Evolutionary conservation across 257 asterid species (phyloP).

Genomic region (Petunia secreta): DNA sequence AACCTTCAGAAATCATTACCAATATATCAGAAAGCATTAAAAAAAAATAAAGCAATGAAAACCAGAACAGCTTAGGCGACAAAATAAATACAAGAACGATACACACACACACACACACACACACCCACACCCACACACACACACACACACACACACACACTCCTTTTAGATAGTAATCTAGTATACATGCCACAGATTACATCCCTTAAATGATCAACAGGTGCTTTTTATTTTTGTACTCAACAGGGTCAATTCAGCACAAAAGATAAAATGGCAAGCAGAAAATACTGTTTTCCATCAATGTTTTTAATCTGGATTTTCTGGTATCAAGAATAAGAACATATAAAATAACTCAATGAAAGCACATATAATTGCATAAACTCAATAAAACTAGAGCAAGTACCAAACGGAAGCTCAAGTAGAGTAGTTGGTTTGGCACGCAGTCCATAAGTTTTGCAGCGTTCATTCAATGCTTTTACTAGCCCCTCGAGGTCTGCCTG

Average conservation of each 20-base stretch:
- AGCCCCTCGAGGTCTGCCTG: constrained; percentile 84
- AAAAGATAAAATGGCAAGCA: not conserved
- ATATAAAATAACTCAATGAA: not conserved
- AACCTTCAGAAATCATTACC: constrained; percentile 55
- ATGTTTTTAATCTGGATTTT: constrained; percentile 11
- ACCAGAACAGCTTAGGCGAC: not conserved
- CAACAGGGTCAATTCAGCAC: constrained; percentile 17
- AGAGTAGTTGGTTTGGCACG: constrained; percentile 79
- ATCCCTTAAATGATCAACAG: constrained; percentile 6
- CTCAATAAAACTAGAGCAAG: not conserved
- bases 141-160: not conserved
- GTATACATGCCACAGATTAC: not conserved
- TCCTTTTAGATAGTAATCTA: not conserved
- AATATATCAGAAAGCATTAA: not conserved
- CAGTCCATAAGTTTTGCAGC: constrained; percentile 93
- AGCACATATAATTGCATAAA: not conserved
- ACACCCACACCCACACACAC: not conserved
- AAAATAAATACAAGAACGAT: constrained; percentile 4
- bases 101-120: constrained; percentile 12
- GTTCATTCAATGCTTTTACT: constrained; percentile 79
- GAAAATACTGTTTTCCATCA: not conserved
- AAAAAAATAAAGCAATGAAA: constrained; percentile 18
- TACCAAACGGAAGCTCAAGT: constrained; percentile 38
- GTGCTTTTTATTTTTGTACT: constrained; percentile 1
- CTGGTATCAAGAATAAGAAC: constrained; percentile 6